phyloP scores from a whole-genome alignment of 2,329 filamentous ascomycete species.

The Allantophomopsis lycopodina region DNA sequence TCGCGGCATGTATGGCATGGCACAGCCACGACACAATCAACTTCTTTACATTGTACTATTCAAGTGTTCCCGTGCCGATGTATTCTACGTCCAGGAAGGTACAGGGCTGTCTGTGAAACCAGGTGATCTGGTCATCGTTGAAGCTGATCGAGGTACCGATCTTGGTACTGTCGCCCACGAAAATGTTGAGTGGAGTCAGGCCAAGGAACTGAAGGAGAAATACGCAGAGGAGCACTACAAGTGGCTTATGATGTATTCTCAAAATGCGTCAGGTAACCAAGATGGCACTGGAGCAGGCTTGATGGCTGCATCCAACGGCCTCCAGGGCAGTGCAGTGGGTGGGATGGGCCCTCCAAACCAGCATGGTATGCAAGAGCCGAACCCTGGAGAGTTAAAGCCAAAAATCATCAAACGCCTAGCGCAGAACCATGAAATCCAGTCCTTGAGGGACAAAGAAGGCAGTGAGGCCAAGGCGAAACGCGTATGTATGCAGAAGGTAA shows the following conservation, averaged over 20 bases:
- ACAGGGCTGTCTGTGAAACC: constrained; percentile 83
- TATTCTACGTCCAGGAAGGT: constrained; percentile 94
- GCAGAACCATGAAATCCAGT: constrained; percentile 79
- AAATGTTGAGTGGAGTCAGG: constrained; percentile 76
- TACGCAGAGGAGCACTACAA: constrained; percentile 94
- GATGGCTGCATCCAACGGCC: constrained; percentile 46
- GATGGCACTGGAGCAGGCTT: constrained; percentile 48
- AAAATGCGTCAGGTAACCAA: constrained; percentile 51
- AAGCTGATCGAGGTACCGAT: constrained; percentile 92
- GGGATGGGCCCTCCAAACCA: constrained; percentile 66
- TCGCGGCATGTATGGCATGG: constrained; percentile 44
- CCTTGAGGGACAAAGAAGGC: constrained; percentile 87
- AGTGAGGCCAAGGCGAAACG: constrained; percentile 96
- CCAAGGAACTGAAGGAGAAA: constrained; percentile 80
- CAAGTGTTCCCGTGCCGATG: constrained; percentile 89
- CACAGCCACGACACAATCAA: constrained; percentile 51
- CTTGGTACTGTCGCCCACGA: constrained; percentile 84
- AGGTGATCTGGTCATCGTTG: constrained; percentile 91
- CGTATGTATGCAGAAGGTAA: constrained; percentile 91
- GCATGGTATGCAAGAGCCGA: constrained; percentile 60
- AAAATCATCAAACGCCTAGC: constrained; percentile 95
- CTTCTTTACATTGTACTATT: constrained; percentile 84
- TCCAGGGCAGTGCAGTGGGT: constrained; percentile 58
- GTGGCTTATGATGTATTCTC: constrained; percentile 98
- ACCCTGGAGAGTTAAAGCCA: constrained; percentile 68